These are phyloP conservation scores for Vitellaria paradoxa DNA, from an alignment of 179 eudicot genomes.

Conservation along the genomic window DNA sequence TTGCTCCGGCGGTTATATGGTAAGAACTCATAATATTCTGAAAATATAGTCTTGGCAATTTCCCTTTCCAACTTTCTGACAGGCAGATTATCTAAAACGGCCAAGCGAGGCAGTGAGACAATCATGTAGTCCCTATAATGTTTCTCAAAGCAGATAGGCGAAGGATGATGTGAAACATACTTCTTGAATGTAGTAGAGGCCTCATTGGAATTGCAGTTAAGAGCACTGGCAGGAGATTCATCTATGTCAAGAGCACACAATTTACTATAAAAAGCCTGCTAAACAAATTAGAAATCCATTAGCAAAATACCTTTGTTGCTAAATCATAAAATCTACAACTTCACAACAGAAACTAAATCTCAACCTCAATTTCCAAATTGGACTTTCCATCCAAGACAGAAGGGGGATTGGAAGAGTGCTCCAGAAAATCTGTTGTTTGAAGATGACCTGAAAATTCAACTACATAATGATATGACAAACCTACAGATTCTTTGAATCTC, in stretches of 20 bases:
- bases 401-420: neutral
- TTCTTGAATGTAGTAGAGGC: constrained; percentile 14
- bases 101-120: constrained; percentile 44
- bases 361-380: constrained; percentile 23
- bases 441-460: constrained; percentile 6
- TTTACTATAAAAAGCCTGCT: constrained; percentile 16
- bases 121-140: constrained; percentile 60
- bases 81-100: constrained; percentile 49
- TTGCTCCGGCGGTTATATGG: constrained; percentile 51
- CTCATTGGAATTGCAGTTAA: constrained; percentile 8
- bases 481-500: neutral
- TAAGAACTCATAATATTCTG: constrained; percentile 56
- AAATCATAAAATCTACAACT: neutral
- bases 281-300: neutral
- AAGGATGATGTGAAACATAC: constrained; percentile 60
- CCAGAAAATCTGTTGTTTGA: neutral
- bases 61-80: constrained; percentile 40
- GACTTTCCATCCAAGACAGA: neutral
- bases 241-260: constrained; percentile 19
- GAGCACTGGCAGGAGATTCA: constrained; percentile 12
- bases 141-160: constrained; percentile 65
- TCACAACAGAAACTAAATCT: neutral
- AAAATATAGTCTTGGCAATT: constrained; percentile 39
- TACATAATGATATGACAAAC: neutral
- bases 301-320: neutral